These are phyloP conservation scores for Lentinula guzmanii DNA, from an alignment of 768 basidiomycete species.

Conservation along the genomic window DNA sequence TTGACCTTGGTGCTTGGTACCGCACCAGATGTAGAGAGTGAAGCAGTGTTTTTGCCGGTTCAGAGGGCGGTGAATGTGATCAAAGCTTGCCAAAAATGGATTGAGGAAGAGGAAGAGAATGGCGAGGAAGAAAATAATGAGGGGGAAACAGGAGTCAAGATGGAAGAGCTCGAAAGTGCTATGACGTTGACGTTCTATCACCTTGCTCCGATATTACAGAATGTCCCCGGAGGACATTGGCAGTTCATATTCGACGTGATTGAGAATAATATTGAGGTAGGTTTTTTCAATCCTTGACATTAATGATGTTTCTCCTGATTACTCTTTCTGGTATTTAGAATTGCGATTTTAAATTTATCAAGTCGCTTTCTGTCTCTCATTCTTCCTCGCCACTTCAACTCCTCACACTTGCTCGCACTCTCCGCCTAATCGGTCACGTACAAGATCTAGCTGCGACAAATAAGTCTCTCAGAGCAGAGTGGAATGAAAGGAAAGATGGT, in stretches of 20 bases:
- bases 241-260: constrained; percentile 85
- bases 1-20: constrained; percentile 62
- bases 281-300: constrained; percentile 10
- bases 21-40: constrained; percentile 65
- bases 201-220: constrained; percentile 84
- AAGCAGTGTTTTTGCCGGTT: constrained; percentile 79
- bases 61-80: constrained; percentile 82
- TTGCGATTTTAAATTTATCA: constrained; percentile 26
- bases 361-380: background rate
- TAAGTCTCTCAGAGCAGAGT: constrained; percentile 61
- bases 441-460: constrained; percentile 70
- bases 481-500: constrained; percentile 50
- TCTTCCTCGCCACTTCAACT: constrained; percentile 19
- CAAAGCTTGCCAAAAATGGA: constrained; percentile 82
- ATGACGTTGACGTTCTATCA: constrained; percentile 70
- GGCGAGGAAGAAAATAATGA: constrained; percentile 42
- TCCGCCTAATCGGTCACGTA: constrained; percentile 60
- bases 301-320: background rate
- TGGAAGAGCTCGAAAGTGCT: constrained; percentile 61
- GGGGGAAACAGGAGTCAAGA: constrained; percentile 33
- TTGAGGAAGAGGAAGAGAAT: constrained; percentile 44
- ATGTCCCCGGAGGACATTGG: constrained; percentile 86
- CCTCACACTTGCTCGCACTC: constrained; percentile 60
- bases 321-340: constrained; percentile 30
- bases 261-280: constrained; percentile 84